Conservation (phyloP, 805 yeast genomes). For the Isabelozyma pseudorhagii region DNA sequence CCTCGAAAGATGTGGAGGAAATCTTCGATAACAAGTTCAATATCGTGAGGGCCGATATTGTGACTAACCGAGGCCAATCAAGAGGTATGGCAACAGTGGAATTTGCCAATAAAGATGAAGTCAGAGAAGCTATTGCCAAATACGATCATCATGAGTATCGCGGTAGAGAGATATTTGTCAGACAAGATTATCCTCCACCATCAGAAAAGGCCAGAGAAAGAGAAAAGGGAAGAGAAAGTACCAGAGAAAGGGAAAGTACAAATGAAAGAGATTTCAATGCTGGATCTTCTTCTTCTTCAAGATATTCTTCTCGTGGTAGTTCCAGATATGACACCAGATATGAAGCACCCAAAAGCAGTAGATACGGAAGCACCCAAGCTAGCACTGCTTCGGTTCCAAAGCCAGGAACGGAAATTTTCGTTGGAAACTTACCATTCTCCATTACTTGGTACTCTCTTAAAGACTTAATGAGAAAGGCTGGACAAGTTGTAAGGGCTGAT, state of each 20-base stretch:
- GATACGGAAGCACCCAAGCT: slow-evolving; percentile 15
- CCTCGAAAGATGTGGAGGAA: slow-evolving; percentile 57
- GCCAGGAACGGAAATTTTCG: slow-evolving; percentile 60
- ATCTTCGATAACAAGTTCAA: slow-evolving; percentile 49
- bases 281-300: not conserved
- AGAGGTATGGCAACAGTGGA: slow-evolving; percentile 93
- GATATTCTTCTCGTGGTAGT: not conserved
- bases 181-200: slow-evolving; percentile 90
- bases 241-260: slow-evolving; percentile 16
- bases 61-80: slow-evolving; percentile 73
- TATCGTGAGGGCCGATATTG: slow-evolving; percentile 79
- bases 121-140: slow-evolving; percentile 64
- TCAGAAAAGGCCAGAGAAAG: slow-evolving; percentile 28
- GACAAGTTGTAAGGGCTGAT: slow-evolving; percentile 80
- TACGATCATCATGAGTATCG: slow-evolving; percentile 61
- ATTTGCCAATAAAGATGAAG: slow-evolving; percentile 62
- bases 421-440: slow-evolving; percentile 81
- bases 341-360: slow-evolving; percentile 11
- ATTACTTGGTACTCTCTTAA: slow-evolving; percentile 81
- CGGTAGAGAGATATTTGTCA: slow-evolving; percentile 82
- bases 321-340: slow-evolving; percentile 7
- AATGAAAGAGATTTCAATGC: slow-evolving; percentile 16
- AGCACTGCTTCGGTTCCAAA: slow-evolving; percentile 12
- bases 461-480: slow-evolving; percentile 76
- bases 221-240: not conserved